These are phyloP conservation scores for Theileria orientalis DNA, from an alignment of 169 alveolate genomes.

Conservation along the genomic window DNA sequence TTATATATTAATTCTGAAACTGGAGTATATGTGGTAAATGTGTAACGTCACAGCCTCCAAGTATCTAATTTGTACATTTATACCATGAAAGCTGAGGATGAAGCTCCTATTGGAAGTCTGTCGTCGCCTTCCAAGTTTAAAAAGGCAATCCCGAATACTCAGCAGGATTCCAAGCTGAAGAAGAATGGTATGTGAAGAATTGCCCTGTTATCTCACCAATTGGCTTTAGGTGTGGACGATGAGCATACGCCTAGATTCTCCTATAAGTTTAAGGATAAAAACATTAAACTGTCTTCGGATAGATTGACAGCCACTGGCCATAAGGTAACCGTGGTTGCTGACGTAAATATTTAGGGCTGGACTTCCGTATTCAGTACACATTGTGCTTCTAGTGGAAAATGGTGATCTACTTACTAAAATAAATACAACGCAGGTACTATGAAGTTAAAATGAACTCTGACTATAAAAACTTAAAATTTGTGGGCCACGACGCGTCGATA, in stretches of 20 bases:
- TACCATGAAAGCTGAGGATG: slow-evolving; percentile 6
- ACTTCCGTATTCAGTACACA: slow-evolving; percentile 45
- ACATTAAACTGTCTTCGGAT: slow-evolving; percentile 25
- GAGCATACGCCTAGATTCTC: slow-evolving; percentile 28
- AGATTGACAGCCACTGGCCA: slow-evolving; percentile 38
- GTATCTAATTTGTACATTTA: neutral
- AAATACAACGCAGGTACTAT: slow-evolving; percentile 67
- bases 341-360: slow-evolving; percentile 44
- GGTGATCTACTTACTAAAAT: slow-evolving; percentile 16
- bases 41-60: neutral
- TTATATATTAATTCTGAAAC: neutral
- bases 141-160: neutral
- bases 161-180: neutral
- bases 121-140: neutral
- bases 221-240: slow-evolving; percentile 16
- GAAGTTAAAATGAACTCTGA: slow-evolving; percentile 49
- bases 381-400: slow-evolving; percentile 43
- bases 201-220: neutral
- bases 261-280: slow-evolving; percentile 35
- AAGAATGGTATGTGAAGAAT: neutral
- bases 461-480: slow-evolving; percentile 24
- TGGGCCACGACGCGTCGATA: slow-evolving; percentile 12
- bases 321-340: slow-evolving; percentile 22
- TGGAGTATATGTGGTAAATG: neutral
- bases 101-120: neutral